Evolutionary conservation across 805 yeast species (phyloP).

Genomic region (Barnettozyma siamensis): DNA sequence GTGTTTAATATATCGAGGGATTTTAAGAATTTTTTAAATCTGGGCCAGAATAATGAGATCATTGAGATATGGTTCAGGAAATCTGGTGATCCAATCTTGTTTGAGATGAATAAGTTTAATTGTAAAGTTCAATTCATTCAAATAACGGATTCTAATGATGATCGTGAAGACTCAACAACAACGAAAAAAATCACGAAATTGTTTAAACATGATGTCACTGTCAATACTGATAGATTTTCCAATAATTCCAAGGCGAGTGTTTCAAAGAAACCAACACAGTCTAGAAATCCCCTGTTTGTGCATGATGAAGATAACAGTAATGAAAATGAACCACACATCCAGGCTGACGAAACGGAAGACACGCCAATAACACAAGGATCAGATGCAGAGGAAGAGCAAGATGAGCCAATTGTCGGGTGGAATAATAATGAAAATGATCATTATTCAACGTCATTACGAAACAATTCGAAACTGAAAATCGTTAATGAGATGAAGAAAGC

Average conservation of each 20-base stretch:
- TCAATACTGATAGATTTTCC: not conserved
- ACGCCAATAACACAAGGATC: slow-evolving; percentile 1
- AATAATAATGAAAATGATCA: slow-evolving; percentile 1
- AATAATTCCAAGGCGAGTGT: not conserved
- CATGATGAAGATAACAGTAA: slow-evolving; percentile 25
- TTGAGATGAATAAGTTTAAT: slow-evolving; percentile 31
- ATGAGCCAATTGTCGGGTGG: slow-evolving; percentile 7
- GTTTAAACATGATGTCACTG: slow-evolving; percentile 4
- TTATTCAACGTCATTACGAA: not conserved
- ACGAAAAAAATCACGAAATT: slow-evolving; percentile 3
- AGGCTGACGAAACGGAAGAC: not conserved
- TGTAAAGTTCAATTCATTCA: slow-evolving; percentile 31
- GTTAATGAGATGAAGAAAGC: slow-evolving; percentile 18
- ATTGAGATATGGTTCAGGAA: slow-evolving; percentile 39
- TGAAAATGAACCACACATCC: slow-evolving; percentile 9
- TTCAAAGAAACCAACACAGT: slow-evolving; percentile 13
- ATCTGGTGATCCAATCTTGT: slow-evolving; percentile 46
- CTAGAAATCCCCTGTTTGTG: slow-evolving; percentile 28
- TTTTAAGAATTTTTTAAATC: slow-evolving; percentile 51
- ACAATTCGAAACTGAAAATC: slow-evolving; percentile 7
- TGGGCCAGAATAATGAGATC: slow-evolving; percentile 26
- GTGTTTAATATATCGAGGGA: slow-evolving; percentile 40
- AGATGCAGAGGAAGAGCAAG: slow-evolving; percentile 1
- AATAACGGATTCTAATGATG: slow-evolving; percentile 31
- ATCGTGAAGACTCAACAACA: slow-evolving; percentile 3